Evolutionary conservation across 768 basidiomycete genomes (phyloP), one percentile per base, ranked within the genome.

Genomic region (Macrolepiota albuminosa): DNA sequence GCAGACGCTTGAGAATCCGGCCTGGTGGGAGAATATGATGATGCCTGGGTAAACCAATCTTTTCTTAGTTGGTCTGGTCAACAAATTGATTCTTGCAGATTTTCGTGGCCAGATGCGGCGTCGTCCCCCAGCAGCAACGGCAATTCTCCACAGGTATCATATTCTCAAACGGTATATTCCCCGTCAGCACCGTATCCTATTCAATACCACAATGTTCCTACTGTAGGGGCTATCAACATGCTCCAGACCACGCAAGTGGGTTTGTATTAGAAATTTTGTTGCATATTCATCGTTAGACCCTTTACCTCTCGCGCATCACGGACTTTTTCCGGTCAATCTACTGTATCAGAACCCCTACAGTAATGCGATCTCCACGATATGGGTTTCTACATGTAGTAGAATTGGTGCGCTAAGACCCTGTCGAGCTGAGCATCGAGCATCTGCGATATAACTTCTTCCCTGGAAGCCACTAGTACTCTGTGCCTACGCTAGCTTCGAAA

Each of bases 1-100:
- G 85, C 81, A 84, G 53, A 84, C 84, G 33, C 75, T 93, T 58
- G 85, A 87, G 62, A 88, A 86, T 53, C 85, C 85, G 2, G 79
- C 74, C 8, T 92, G 85, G 82, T 91, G 88, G 89, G 72, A 80
- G 47, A 88, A 82, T 52, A 87, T 90, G 85, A 88, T 91, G 89
- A 89, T 92, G 87, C 90, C 90, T 40, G 90, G 90, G 86, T 88
- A 69, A 49, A 73, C 59, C 16, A 2, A 14, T 13, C 33, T 37
- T 18, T 45, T 34, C 3, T 18, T 31, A 16, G n/a, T 26, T 8
- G 26, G 2, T 36, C 18, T 8, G 26, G 2, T 36, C 18, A 4
- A 29, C 21, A 18, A 40, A 37, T 8, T 51, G 14, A 56, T 18
- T 6, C 7, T 47, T 47, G 10, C 45, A 70, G 72, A 13, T 73